phyloP scores from a whole-genome alignment of 306 rosid species.

The Medicago ruthenica region DNA sequence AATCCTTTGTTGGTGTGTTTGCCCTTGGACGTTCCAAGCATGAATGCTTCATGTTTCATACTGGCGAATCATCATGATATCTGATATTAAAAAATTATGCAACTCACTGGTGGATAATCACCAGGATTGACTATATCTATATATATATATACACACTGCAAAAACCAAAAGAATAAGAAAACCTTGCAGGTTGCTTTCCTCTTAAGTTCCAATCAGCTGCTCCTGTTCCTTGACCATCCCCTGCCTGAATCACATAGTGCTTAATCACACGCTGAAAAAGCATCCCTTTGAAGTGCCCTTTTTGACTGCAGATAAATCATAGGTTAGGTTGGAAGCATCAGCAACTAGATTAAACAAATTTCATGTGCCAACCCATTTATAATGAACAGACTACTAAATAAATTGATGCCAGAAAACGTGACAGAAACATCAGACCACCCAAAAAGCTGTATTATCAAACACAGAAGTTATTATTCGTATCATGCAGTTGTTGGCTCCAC shows the following conservation, averaged over 20 bases:
- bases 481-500: slow-evolving; percentile 14
- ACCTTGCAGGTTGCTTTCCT: slow-evolving; percentile 73
- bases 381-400: slow-evolving; percentile 21
- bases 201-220: slow-evolving; percentile 81
- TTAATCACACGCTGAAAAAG: slow-evolving; percentile 80
- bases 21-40: slow-evolving; percentile 91
- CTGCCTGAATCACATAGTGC: slow-evolving; percentile 85
- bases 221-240: slow-evolving; percentile 71
- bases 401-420: slow-evolving; percentile 1
- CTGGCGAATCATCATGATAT: slow-evolving; percentile 46
- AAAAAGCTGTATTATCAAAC: slow-evolving; percentile 17
- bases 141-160: slow-evolving; percentile 3
- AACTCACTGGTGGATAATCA: slow-evolving; percentile 26
- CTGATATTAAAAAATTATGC: slow-evolving; percentile 34
- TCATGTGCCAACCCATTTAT: slow-evolving; percentile 26
- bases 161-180: slow-evolving; percentile 35
- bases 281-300: slow-evolving; percentile 86
- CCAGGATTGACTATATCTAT: neutral
- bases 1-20: slow-evolving; percentile 70
- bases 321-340: slow-evolving; percentile 31
- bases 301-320: slow-evolving; percentile 69
- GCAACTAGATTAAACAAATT: slow-evolving; percentile 21
- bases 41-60: slow-evolving; percentile 89
- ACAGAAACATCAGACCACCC: slow-evolving; percentile 17
- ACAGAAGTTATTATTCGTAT: neutral